Evolutionary conservation across 495 filamentous ascomycete species (phyloP), one percentile per base, ranked within the genome.

Genomic region (Daldinia loculata): DNA sequence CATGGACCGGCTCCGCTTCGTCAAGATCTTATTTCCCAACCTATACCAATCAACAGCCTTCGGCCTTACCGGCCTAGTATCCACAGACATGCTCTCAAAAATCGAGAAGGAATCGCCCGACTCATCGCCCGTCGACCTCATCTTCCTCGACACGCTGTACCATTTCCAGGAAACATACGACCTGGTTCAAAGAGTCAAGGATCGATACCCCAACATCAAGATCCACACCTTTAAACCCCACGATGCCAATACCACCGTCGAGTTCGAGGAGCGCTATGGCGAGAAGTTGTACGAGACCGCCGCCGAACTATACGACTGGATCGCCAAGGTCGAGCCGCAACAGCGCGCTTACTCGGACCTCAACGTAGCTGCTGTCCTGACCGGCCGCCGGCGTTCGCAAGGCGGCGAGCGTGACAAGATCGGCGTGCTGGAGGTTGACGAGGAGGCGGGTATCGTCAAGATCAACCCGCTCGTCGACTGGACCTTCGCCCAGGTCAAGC

Each of bases 391-490:
- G 48, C 88, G 92, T 63, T 95, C 92, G 66, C 95, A 99, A 81
- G 96, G 96, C 63, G 96, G 93, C 71, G 93, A 96, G 84, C 90
- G 95, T 48, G 94, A 94, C 53, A 88, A 90, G 71, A 87, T 99
- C 51, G 89, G 91, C 71, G 90, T 99, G 78, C 87, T 99, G 70
- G 95, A 98, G 78, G 85, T 98, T 12, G 94, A 97, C 76, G 94
- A 97, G 61, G 90, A 91, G 53, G 79, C 80, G 8, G 94, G 94
- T 45, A 84, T 98, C 56, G 88, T 98, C 87, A 99, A 99, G 84
- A 89, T 99, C 86, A 99, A 99, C 83, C 96, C 95, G n/a, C 84
- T 99, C 48, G 94, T 93, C 71, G 96, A 96, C 84, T 99, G 95
- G 95, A 85, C 89, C 43, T 98, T 98, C 80, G 81, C 88, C 61